Percentiles rank a stretch among this genome's conserved stretches.
phyloP scores from a whole-genome alignment of 352 stramenopile species.

The Thraustochytrium sp. region DNA sequence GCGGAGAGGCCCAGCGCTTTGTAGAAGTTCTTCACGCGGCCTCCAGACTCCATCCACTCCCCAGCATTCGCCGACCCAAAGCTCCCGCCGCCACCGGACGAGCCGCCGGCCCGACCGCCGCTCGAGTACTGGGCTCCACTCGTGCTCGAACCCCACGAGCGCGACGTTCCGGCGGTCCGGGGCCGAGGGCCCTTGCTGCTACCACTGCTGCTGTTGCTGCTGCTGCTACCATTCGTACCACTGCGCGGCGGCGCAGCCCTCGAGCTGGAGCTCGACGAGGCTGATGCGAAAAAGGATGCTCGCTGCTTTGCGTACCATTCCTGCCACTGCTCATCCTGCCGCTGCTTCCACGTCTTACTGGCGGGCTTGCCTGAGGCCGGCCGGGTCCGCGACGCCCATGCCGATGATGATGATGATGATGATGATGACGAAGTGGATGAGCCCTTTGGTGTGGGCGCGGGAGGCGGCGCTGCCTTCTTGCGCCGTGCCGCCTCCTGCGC shows the following conservation, averaged over 20 bases:
- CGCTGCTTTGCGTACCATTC: neutral
- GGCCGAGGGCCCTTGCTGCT: neutral
- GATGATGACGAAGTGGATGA: neutral
- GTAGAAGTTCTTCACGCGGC: constrained; percentile 21
- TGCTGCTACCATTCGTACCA: neutral
- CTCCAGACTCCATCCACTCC: neutral
- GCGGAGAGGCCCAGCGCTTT: neutral
- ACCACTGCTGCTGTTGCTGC: neutral
- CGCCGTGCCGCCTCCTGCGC: too few relatives aligned
- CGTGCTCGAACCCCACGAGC: too few relatives aligned
- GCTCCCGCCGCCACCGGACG: neutral
- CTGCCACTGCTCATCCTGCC: constrained; percentile 10
- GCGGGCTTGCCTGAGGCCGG: neutral
- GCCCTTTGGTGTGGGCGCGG: neutral
- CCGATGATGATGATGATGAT: neutral
- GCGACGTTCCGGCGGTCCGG: neutral
- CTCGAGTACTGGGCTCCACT: too few relatives aligned
- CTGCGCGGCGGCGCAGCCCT: neutral
- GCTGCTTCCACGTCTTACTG: constrained; percentile 28
- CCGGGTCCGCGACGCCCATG: too few relatives aligned
- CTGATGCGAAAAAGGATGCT: neutral
- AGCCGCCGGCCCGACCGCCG: neutral
- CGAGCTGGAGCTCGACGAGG: neutral
- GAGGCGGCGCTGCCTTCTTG: neutral
- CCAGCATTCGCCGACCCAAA: neutral